Base-by-base conservation (phyloP, 192 early-diverging fungal species). In the Entomortierella chlamydospora region DNA sequence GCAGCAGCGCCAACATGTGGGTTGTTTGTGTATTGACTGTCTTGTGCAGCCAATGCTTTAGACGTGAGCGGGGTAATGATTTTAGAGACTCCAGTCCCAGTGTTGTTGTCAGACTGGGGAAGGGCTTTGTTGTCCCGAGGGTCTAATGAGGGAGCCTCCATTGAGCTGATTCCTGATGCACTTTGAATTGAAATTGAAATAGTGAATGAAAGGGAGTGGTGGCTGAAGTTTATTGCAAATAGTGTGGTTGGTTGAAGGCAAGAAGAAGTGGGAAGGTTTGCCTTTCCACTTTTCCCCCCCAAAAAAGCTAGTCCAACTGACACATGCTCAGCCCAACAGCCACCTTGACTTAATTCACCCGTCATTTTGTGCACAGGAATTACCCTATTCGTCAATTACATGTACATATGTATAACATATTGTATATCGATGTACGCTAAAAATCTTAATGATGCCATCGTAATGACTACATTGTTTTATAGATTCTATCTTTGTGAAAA, bases 1-100 rank as follows among this genome's bases (percentile, higher is more conserved):
- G 5, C 34, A 10, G 34, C 34, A 37, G 34, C 34, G 34, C 5
- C 45, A 22, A 15, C 22, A 25, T 30, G n/a, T n/a, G n/a, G n/a
- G n/a, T 31, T 43, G 29, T 23, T 39, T 2, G 34, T n/a, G 39
- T 26, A 22, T 37, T 43, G 18, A 23, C 58, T 57, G 31, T 45
- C 28, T 18, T 61, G 60, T 18, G 60, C 29, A 61, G 42, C 60
- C 8, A 60, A 17, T 47, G 60, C 60, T 25, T 60, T 37, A 1
- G 57, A 41, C 2, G 57, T 47, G 15, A 29, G 11, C 3, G 60
- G 22, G 2, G 22, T 25, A 49, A 28, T 37, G 15, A 11, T 20
- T 8, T 8, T 57, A 34, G 52, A 6, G 12, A 34, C 6, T 57
- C 18, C 12, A 7, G 5, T 8, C 34, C 25, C 26, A 5, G 6